Evolutionary conservation across 768 basidiomycete genomes (phyloP).

Genomic region (Boletus rubescentipes): DNA sequence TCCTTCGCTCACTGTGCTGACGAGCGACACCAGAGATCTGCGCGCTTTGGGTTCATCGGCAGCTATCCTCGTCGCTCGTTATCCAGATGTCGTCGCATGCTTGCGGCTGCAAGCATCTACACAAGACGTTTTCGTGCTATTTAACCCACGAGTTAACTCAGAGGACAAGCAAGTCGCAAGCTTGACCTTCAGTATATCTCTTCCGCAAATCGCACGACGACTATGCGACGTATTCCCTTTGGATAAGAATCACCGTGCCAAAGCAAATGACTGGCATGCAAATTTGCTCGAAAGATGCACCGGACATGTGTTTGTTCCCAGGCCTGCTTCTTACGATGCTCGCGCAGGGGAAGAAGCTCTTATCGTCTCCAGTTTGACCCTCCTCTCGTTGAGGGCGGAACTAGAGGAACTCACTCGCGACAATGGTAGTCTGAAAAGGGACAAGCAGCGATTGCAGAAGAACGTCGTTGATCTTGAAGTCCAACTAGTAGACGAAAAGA

Average conservation of each 20-base stretch:
- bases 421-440: slow-evolving; percentile 23
- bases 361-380: slow-evolving; percentile 48
- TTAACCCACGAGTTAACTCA: slow-evolving; percentile 58
- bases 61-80: slow-evolving; percentile 52
- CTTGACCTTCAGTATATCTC: slow-evolving; percentile 48
- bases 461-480: slow-evolving; percentile 17
- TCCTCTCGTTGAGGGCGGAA: slow-evolving; percentile 43
- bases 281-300: slow-evolving; percentile 54
- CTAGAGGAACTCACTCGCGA: slow-evolving; percentile 37
- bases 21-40: slow-evolving; percentile 21
- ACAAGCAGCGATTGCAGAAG: slow-evolving; percentile 28
- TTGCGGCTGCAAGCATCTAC: slow-evolving; percentile 32
- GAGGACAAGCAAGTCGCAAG: slow-evolving; percentile 51
- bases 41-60: slow-evolving; percentile 19
- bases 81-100: slow-evolving; percentile 57
- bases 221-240: slow-evolving; percentile 44
- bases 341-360: slow-evolving; percentile 33
- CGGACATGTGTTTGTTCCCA: slow-evolving; percentile 51
- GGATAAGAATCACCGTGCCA: slow-evolving; percentile 37
- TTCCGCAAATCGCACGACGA: slow-evolving; percentile 39
- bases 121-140: slow-evolving; percentile 49
- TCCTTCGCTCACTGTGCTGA: not conserved
- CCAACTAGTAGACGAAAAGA: slow-evolving; percentile 13
- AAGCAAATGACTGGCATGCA: slow-evolving; percentile 51
- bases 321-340: slow-evolving; percentile 17